Evolutionary conservation across 139 green algal genomes (phyloP), one percentile per base, ranked within the genome.

Genomic region (Chlorella sp.): DNA sequence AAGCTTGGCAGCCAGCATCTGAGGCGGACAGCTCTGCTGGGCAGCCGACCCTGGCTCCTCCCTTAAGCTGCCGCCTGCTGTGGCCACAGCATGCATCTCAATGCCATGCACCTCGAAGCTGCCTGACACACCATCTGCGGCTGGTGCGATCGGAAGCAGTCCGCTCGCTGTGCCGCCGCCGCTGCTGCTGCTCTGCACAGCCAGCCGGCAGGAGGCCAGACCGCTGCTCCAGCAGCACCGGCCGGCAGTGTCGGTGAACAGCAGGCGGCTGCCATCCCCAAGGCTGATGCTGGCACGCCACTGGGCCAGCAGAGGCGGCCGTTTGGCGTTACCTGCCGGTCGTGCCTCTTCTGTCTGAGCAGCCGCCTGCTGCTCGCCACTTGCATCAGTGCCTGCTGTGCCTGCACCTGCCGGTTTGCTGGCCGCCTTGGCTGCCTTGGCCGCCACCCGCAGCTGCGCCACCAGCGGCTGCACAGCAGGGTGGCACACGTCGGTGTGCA

Each of bases 231-330:
- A 90, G 39, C 63, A 79, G 80, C 64, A 79, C 1, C 71, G 32
- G 25, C 56, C 69, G 13, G 28, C 64, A 18, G 51, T 72, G 71
- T 87, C 86, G 26, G 76, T 41, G 67, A 87, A 90, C 64, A 78
- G 74, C 47, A 90, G 62, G 26, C 74, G 71, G 79, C 86, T 90
- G 36, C 86, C 86, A 4, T 87, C 74, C 0, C 86, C 86, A 39
- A 89, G 71, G 51, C 30, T 62, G 56, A 89, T 26, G 25, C 57
- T 71, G 39, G 30, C 38, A 25, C 55, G 82, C 71, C 81, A 86
- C 7, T 28, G 25, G 4, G 70, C 81, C n/a, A 81, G 71, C 72
- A 65, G 71, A 20, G 69, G 68, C 47, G 55, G 17, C 44, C 72
- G 44, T 25, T 32, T 57, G 1, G 38, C 11, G 26, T 13, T 6